phyloP scores from a whole-genome alignment of 805 yeast genomes.

The Scheffersomyces amazonensis region DNA sequence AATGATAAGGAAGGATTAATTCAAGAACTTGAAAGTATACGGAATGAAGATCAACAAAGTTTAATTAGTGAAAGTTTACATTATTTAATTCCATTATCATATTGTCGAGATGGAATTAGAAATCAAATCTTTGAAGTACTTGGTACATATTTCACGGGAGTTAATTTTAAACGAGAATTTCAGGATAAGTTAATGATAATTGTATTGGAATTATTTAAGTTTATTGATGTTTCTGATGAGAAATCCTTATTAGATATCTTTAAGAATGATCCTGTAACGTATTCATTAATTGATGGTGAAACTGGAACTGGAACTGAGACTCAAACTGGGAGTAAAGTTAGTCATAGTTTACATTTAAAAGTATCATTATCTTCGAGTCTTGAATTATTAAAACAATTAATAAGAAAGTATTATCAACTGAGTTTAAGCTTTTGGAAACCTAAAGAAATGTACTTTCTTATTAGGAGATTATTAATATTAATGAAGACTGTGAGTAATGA shows the following conservation, averaged over 20 bases:
- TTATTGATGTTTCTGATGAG: conserved; percentile 39
- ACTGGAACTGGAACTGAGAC: no score
- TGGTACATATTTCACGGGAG: conserved; percentile 13
- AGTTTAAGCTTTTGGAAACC: conserved; percentile 30
- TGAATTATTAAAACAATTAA: conserved; percentile 21
- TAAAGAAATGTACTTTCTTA: conserved; percentile 32
- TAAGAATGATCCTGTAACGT: conserved; percentile 1
- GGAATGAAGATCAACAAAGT: conserved; percentile 7
- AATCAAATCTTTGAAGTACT: conserved; percentile 23
- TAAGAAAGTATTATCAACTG: conserved; percentile 16
- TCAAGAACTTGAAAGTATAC: background rate
- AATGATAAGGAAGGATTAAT: background rate
- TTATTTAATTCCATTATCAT: conserved; percentile 42
- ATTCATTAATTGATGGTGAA: background rate
- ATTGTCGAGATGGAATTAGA: conserved; percentile 35
- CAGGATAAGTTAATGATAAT: conserved; percentile 26
- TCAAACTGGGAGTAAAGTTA: no score
- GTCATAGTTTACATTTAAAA: conserved; percentile 3
- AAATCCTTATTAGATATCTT: background rate
- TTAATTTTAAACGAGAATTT: conserved; percentile 18
- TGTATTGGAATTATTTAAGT: conserved; percentile 32
- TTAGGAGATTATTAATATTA: conserved; percentile 27
- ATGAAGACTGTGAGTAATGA: no score
- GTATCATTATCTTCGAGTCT: conserved; percentile 23
- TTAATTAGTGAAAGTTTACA: conserved; percentile 33